Base-by-base conservation (phyloP, 228 moss, liverwort and hornwort genomes). In the Sphagnum fallax region DNA sequence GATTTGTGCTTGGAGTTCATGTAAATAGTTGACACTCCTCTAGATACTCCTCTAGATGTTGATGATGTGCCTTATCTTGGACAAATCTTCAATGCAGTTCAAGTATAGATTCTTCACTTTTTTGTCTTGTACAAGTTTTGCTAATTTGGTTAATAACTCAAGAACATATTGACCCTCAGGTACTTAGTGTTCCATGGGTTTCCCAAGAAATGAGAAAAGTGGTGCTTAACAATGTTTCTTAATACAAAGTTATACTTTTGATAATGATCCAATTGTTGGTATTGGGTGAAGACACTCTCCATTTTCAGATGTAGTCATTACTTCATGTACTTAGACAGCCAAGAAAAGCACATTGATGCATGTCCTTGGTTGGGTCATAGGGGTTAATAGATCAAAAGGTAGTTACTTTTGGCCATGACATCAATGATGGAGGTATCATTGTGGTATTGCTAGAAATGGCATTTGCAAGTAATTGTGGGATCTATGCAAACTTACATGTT, bases 361-460 rank as follows among this genome's bases (percentile, higher is more conserved):
- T 32, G 32, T 32, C 32, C 32, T 32, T 32, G 32, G 11, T 64
- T 6, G 32, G 32, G 32, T 66, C 7, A 5, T 85, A 96, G 90
- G 78, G 47, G 62, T 72, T 98, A 75, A 68, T 98, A 53, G 89
- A 90, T 62, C 90, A 84, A 79, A 75, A 87, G 68, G 81, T 74
- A 61, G 72, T 98, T 63, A 83, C 93, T 51, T 78, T 89, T 69
- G 92, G 98, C 67, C 98, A 98, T 73, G 94, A 98, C 65, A 90
- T 98, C 53, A 94, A 92, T 53, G 98, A 98, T 72, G 98, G 94
- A 73, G 94, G 98, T 63, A 93, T 94, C 53, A 72, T 82, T 47
- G 78, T 91, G 64, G 62, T 93, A 18, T 75, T 98, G 62, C 79
- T 93, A 61, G 97, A 98, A 73, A 93, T 98, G 97, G 97, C 97